Evolutionary conservation across 2,329 filamentous ascomycete species (phyloP).

Genomic region (Apiospora pterosperma): DNA sequence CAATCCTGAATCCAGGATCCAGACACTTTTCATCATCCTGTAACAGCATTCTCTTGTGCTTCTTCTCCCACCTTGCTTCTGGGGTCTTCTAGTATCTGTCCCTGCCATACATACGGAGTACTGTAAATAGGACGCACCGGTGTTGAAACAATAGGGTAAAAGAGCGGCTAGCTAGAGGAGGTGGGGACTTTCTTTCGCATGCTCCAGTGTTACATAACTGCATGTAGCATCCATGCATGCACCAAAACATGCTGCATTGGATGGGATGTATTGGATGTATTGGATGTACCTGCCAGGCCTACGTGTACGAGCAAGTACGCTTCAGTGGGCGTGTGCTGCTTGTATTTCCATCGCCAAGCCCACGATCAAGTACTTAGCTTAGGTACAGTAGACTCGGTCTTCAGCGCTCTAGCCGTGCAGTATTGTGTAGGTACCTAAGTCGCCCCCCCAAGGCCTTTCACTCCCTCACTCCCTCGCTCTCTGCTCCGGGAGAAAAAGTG

Average conservation of each 20-base stretch:
- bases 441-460: not conserved
- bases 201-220: not conserved
- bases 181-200: not conserved
- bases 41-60: not conserved
- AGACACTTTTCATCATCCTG: not conserved
- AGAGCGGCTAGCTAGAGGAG: not conserved
- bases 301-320: not conserved
- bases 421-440: too few species aligned
- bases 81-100: not conserved
- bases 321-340: not conserved
- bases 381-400: not conserved
- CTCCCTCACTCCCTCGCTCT: not conserved
- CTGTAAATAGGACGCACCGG: not conserved
- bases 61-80: not conserved
- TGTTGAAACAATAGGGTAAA: not conserved
- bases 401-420: not conserved
- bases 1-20: not conserved
- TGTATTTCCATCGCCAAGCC: not conserved
- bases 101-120: too few species aligned
- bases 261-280: not conserved
- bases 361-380: too few species aligned
- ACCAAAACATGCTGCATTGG: too few species aligned
- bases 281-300: not conserved
- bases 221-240: not conserved
- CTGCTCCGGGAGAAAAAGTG: not conserved